A percentile compares a stretch with the other conserved stretches of the same genome.
Conservation (phyloP, 805 yeast genomes). For the Candida taoyuanica region DNA sequence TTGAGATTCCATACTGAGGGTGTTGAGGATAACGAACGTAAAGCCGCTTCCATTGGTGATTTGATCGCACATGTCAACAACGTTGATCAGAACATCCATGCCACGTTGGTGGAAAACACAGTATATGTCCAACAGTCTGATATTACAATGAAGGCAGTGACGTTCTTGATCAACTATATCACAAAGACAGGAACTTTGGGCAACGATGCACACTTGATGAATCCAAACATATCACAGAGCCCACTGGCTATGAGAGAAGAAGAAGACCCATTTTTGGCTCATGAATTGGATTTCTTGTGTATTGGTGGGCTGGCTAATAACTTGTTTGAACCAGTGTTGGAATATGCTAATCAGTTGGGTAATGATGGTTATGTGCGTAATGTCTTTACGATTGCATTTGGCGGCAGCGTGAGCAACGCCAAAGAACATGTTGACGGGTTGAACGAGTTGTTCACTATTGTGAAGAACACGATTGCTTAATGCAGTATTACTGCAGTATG, state of each 20-base stretch:
- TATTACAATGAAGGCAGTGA: constrained; percentile 51
- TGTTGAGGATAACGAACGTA: constrained; percentile 60
- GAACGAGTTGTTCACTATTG: constrained; percentile 58
- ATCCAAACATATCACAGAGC: constrained; percentile 20
- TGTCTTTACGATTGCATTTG: constrained; percentile 59
- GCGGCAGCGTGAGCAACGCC: constrained; percentile 47
- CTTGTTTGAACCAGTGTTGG: constrained; percentile 64
- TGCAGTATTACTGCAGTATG: too few relatives aligned
- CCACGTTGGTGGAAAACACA: constrained; percentile 62
- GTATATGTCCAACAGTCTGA: constrained; percentile 69
- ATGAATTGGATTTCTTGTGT: constrained; percentile 39
- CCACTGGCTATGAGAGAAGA: neutral
- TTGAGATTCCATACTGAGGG: constrained; percentile 72
- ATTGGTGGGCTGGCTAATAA: constrained; percentile 65
- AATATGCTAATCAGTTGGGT: constrained; percentile 41
- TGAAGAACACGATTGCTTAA: constrained; percentile 23
- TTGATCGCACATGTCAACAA: constrained; percentile 81
- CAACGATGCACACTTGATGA: constrained; percentile 27
- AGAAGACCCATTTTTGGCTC: neutral
- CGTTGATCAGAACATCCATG: constrained; percentile 57
- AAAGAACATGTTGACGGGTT: constrained; percentile 61
- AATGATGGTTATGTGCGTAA: constrained; percentile 33
- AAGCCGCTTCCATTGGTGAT: constrained; percentile 71
- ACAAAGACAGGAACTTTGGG: constrained; percentile 20
- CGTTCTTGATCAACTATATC: constrained; percentile 42